Conservation (phyloP, 805 yeast genomes). For the Suhomyces xylopsoci region DNA sequence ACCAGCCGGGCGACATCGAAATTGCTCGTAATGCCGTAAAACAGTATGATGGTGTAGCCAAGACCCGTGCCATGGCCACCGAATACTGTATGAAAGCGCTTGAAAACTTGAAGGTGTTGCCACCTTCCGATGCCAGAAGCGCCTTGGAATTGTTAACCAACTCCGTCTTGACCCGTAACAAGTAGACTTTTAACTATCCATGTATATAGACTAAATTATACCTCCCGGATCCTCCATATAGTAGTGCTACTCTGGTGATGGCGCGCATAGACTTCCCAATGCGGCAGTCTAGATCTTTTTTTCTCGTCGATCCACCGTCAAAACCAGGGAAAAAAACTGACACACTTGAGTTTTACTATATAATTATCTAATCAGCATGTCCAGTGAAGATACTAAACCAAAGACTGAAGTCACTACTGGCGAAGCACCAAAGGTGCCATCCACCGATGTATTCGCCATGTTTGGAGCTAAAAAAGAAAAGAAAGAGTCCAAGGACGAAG, state of each 20-base stretch:
- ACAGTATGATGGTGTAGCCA: conserved; percentile 66
- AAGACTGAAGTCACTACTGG: conserved; percentile 23
- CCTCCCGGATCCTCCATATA: not conserved
- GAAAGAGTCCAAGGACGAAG: conserved; percentile 44
- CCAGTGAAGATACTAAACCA: conserved; percentile 29
- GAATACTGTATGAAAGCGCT: conserved; percentile 76
- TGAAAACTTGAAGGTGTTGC: conserved; percentile 65
- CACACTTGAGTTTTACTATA: not conserved
- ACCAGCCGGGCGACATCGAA: conserved; percentile 78
- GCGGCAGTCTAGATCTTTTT: conserved; percentile 6
- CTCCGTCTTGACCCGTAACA: conserved; percentile 76
- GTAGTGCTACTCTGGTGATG: not conserved
- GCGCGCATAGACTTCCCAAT: conserved; percentile 2
- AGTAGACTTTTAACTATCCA: conserved; percentile 32
- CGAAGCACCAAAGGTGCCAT: conserved; percentile 57
- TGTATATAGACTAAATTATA: not conserved
- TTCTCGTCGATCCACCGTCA: not conserved
- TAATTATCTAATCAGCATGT: conserved; percentile 16
- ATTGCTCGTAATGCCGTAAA: conserved; percentile 73
- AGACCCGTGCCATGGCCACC: conserved; percentile 74
- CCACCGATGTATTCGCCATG: conserved; percentile 86
- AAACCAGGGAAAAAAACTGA: not conserved
- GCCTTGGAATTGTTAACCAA: conserved; percentile 84
- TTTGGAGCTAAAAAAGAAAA: conserved; percentile 87
- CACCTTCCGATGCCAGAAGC: conserved; percentile 84